phyloP scores from a whole-genome alignment of 768 basidiomycete genomes.

The Kwoniella pini region DNA sequence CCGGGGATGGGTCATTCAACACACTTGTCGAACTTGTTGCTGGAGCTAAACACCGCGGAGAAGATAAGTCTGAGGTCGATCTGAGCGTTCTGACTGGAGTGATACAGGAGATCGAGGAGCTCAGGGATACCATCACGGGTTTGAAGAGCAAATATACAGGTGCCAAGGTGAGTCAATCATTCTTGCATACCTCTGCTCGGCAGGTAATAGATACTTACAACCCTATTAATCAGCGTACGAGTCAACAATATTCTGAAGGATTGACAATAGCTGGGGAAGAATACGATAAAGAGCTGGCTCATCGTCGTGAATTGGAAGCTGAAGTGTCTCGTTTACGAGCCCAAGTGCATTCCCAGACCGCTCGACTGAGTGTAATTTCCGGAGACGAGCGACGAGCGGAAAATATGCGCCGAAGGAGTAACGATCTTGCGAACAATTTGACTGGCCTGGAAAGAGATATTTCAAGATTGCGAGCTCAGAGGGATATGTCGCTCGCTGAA shows the following conservation, averaged over 20 bases:
- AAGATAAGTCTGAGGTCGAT: conserved; percentile 64
- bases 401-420: conserved; percentile 72
- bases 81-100: conserved; percentile 71
- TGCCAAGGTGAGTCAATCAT: conserved; percentile 67
- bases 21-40: conserved; percentile 41
- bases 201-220: conserved; percentile 4
- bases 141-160: conserved; percentile 79
- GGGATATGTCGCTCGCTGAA: conserved; percentile 89
- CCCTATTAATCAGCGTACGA: conserved; percentile 66
- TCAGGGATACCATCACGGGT: conserved; percentile 63
- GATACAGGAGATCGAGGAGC: conserved; percentile 66
- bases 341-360: conserved; percentile 85
- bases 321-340: conserved; percentile 84
- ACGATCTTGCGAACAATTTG: conserved; percentile 74
- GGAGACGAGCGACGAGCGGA: conserved; percentile 75
- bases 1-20: conserved; percentile 33
- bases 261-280: conserved; percentile 89
- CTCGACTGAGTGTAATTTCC: conserved; percentile 77
- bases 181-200: too few species aligned
- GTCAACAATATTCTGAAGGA: conserved; percentile 88
- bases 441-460: conserved; percentile 79
- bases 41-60: conserved; percentile 24
- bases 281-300: conserved; percentile 86
- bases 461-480: conserved; percentile 80
- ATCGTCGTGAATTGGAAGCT: conserved; percentile 84